Evolutionary conservation across 306 rosid genomes (phyloP), one percentile per base, ranked within the genome.

Genomic region (Quercus bicolor): DNA sequence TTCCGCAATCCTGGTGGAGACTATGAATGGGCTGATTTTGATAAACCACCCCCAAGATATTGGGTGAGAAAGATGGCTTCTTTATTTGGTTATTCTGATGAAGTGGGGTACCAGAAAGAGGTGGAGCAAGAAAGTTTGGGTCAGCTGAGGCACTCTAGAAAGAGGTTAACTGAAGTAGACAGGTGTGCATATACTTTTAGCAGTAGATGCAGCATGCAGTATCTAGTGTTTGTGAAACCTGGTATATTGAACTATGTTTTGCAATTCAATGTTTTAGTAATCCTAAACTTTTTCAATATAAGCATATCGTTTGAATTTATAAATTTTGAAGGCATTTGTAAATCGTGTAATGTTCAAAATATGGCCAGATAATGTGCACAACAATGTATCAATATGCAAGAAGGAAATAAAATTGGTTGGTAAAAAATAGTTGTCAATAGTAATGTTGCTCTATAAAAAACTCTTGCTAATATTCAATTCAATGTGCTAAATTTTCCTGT

Each of bases 1-100:
- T 91, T 94, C 82, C 91, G 82, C 53, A 94, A 94, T 89, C 98
- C 98, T 82, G 94, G 98, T 23, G 92, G 93, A 54, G 95, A 94
- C 78, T 94, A 94, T 88, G 97, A 88, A 85, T 94, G 98, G 98
- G 97, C 95, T 48, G 97, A 94, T 84, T 79, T 85, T 73, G 98
- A 94, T 82, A 91, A 80, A 87, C 91, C 96, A 31, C 96, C 97
- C 31, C 98, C 98, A 78, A 89, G 80, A 61, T 88, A 79, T 90
- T 95, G 98, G 98, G 79, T 91, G 75, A 78, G 77, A 76, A 85
- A 88, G 79, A 95, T 95, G 97, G 79, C 68, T 23, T 87, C 92
- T 76, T 85, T 95, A 83, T 95, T 91, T 87, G 97, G 98, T 81
- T 80, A 81, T 81, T 88, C 86, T 81, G 88, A 88, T 75, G 88